A percentile compares a stretch with the other conserved stretches of the same genome.
These are phyloP conservation scores for Durio zibethinus DNA, from an alignment of 345 rosid species.

Conservation along the genomic window DNA sequence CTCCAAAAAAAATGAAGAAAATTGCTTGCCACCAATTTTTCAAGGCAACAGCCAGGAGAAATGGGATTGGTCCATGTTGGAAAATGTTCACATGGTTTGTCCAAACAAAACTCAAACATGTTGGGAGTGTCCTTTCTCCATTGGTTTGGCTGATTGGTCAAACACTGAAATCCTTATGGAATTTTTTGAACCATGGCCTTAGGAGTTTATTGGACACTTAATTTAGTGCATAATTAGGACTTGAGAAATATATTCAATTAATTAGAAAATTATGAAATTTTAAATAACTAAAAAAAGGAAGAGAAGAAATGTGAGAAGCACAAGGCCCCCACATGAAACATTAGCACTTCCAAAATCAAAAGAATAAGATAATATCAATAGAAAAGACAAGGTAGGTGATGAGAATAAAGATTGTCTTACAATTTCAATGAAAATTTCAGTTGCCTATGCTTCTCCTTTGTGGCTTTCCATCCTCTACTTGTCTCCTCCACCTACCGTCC, in stretches of 20 bases:
- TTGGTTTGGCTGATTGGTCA: slow-evolving; percentile 18
- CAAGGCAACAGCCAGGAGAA: background rate
- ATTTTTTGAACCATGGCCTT: background rate
- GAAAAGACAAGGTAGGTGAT: slow-evolving; percentile 1
- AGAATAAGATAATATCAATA: background rate
- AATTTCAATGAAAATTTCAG: slow-evolving; percentile 12
- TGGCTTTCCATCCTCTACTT: background rate
- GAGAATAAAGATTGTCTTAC: slow-evolving; percentile 10
- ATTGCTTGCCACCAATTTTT: background rate
- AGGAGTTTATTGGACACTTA: no score
- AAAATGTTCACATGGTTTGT: background rate
- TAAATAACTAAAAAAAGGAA: background rate
- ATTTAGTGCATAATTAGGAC: no score
- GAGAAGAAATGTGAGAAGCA: background rate
- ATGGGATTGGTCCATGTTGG: background rate
- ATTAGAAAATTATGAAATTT: background rate
- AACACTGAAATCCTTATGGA: slow-evolving; percentile 10
- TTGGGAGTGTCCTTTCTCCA: background rate
- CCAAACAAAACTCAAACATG: slow-evolving; percentile 7
- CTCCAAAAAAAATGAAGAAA: background rate
- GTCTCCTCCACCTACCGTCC: background rate
- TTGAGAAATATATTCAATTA: background rate
- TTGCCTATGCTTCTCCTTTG: slow-evolving; percentile 12
- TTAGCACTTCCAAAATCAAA: background rate
- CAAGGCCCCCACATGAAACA: background rate